These are phyloP conservation scores for Glarea lozoyensis DNA, from an alignment of 495 filamentous ascomycete species.

Conservation along the genomic window DNA sequence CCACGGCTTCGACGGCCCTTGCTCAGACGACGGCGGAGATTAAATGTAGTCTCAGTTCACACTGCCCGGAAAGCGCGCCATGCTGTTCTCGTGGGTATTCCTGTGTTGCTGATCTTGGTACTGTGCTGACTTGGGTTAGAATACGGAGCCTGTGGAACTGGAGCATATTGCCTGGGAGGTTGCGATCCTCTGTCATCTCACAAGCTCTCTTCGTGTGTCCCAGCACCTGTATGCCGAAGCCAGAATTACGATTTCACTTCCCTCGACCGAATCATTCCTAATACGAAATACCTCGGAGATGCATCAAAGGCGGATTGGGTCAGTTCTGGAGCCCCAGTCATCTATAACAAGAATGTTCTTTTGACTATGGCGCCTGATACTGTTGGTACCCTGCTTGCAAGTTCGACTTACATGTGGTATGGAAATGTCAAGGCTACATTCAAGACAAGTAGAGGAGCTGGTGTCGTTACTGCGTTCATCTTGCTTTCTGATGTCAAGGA, in stretches of 20 bases:
- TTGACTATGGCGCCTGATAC: slow-evolving; percentile 81
- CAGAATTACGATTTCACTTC: slow-evolving; percentile 61
- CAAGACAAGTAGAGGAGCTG: slow-evolving; percentile 74
- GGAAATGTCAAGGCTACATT: slow-evolving; percentile 80
- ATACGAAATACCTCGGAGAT: slow-evolving; percentile 80
- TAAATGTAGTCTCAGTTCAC: slow-evolving; percentile 46
- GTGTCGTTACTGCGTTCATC: slow-evolving; percentile 95
- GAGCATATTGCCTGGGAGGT: slow-evolving; percentile 92
- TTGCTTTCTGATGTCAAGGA: slow-evolving; percentile 91
- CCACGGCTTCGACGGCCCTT: slow-evolving; percentile 22
- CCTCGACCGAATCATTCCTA: slow-evolving; percentile 57
- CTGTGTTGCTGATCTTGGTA: neutral
- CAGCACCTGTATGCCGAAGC: slow-evolving; percentile 71
- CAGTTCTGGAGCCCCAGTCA: slow-evolving; percentile 62
- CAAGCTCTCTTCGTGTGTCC: slow-evolving; percentile 76
- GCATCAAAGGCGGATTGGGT: slow-evolving; percentile 75
- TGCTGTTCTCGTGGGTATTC: slow-evolving; percentile 84
- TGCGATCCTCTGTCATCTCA: slow-evolving; percentile 82
- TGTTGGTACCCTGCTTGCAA: slow-evolving; percentile 79
- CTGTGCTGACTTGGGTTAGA: slow-evolving; percentile 39
- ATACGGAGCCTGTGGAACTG: slow-evolving; percentile 88
- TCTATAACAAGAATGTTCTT: slow-evolving; percentile 54
- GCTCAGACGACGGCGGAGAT: slow-evolving; percentile 22
- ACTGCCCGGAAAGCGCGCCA: slow-evolving; percentile 66
- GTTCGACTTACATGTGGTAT: slow-evolving; percentile 93